Evolutionary conservation across 371 early-diverging fungal genomes (phyloP), one percentile per base, ranked within the genome.

Genomic region (Mortierella polycephala): DNA sequence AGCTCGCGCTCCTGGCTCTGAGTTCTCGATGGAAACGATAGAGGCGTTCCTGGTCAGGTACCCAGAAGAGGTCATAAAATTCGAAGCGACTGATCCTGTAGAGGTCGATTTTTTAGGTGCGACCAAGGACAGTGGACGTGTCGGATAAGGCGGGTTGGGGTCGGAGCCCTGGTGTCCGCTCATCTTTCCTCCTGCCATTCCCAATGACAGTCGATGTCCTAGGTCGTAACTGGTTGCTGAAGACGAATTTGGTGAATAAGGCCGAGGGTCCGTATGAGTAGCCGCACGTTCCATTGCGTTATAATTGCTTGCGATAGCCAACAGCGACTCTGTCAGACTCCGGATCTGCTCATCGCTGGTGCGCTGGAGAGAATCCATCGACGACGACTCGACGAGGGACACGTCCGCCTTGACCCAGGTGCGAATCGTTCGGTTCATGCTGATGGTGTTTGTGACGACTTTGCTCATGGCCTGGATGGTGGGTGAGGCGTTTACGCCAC

Each of bases 311-410:
- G 79, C 52, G 44, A 65, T 47, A 40, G 51, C 58, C 11, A 79
- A 16, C 37, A 79, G 52, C 0, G 69, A 68, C 59, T 72, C 69
- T 10, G 79, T 79, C 45, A 79, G 55, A 46, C 69, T 79, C 18
- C 73, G 64, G 54, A 79, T 69, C 52, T 79, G 79, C 47, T 79
- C 79, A 54, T 79, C 73, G 45, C 73, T 64, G n/a, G 73, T 59
- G 6, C 73, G 69, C 44, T 68, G 64, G 18, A 79, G 69, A 6
- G 73, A 41, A 5, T 44, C 49, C 79, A 79, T 79, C 12, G 79
- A 68, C 8, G 73, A 60, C 11, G 73, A 72, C 13, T 79, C 79
- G 0, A 69, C 69, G 10, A 69, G 65, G 10, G 56, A 41, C n/a
- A 79, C 67, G 53, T 79, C 73, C 2, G 79, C 72, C 49, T 69